Conservation (phyloP, 768 basidiomycete species). For the Boletus edulis region DNA sequence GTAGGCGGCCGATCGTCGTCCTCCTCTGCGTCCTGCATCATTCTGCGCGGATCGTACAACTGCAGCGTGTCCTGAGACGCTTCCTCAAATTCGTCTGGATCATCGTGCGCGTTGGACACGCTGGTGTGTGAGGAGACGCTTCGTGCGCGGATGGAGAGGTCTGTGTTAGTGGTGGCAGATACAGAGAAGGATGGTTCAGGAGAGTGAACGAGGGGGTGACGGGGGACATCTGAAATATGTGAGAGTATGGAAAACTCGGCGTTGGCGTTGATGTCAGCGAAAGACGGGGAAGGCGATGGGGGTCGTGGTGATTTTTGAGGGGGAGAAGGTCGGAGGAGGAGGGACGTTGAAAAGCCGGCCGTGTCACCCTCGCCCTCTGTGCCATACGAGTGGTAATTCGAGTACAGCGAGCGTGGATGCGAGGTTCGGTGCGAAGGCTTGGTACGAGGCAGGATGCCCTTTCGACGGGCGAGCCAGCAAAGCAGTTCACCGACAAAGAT, state of each 20-base stretch:
- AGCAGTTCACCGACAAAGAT: conserved; percentile 63
- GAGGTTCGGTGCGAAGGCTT: neutral
- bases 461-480: conserved; percentile 61
- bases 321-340: conserved; percentile 25
- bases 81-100: conserved; percentile 9
- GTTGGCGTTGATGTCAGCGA: neutral
- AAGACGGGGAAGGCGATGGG: neutral
- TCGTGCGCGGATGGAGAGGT: conserved; percentile 31
- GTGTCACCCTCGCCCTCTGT: conserved; percentile 15
- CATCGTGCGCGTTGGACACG: conserved; percentile 11
- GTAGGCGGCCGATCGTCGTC: conserved; percentile 25
- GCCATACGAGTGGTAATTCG: conserved; percentile 18
- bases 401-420: conserved; percentile 17
- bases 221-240: conserved; percentile 28
- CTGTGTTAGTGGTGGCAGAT: conserved; percentile 34
- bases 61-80: conserved; percentile 19
- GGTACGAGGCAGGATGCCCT: conserved; percentile 31
- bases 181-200: conserved; percentile 32
- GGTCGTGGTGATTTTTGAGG: neutral
- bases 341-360: conserved; percentile 22
- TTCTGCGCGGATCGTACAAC: conserved; percentile 9
- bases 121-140: conserved; percentile 26
- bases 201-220: conserved; percentile 32
- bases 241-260: conserved; percentile 17
- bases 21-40: conserved; percentile 33